Evolutionary conservation across 2,329 filamentous ascomycete genomes (phyloP), one percentile per base, ranked within the genome.

Genomic region (Diaporthe amygdali): DNA sequence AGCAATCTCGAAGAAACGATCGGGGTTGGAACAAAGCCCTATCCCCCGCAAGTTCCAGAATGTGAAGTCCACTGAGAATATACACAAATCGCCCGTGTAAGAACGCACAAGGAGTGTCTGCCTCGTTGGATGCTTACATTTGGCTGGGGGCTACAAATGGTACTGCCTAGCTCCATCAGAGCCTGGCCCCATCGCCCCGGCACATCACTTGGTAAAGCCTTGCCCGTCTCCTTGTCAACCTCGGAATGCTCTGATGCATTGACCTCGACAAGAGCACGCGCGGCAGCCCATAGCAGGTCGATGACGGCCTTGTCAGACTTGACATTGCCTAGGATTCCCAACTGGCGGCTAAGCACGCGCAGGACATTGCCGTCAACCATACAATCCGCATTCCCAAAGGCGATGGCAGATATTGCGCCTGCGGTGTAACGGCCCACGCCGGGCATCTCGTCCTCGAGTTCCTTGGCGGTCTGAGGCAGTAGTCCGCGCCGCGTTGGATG

Each of bases 341-440:
- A 79, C 77, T 91, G 90, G 30, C 90, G 82, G 72, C 88, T 90
- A 71, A 92, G 77, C 25, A 92, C 90, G 14, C 90, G 82, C 27
- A 89, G 77, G 9, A 92, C 90, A 71, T 92, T 92, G 12, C 90
- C 90, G 74, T 92, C 90, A 0, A 92, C 87, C 84, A 92, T 89
- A 2, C 90, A 84, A 41, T 86, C 88, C 0, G 89, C 81, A 32
- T 83, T 82, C 0, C 90, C 90, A 74, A 90, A 92, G 0, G 90
- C 89, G 64, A 92, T 92, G 67, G 88, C 87, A 0, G 88, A 85
- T 6, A 92, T 86, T 5, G 90, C 90, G 2, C 90, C 90, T 0
- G 89, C 90, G 0, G 90, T 92, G 73, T 92, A 92, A 52, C 86
- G 81, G 0, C 90, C 90, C 2, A 92, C 88, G 2, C 90, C 90